Evolutionary conservation across 805 yeast species (phyloP).

Genomic region (Sungouiella thailandica): DNA sequence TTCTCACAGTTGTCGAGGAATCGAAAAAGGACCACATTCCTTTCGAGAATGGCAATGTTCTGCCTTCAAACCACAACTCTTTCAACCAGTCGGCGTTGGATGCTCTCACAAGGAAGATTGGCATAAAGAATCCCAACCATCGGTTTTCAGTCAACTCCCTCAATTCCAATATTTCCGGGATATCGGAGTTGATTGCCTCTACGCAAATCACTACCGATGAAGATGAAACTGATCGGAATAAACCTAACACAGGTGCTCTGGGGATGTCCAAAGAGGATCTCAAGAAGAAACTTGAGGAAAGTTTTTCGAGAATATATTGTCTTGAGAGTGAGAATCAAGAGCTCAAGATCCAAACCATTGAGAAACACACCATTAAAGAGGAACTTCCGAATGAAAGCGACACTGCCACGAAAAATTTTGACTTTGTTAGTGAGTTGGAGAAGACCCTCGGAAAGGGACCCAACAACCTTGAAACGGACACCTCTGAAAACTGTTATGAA

Average conservation of each 20-base stretch:
- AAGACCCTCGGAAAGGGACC: conserved; percentile 3
- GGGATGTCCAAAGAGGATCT: conserved; percentile 29
- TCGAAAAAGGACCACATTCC: conserved; percentile 10
- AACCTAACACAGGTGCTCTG: conserved; percentile 1
- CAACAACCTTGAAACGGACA: too few relatives aligned
- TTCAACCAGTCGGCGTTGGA: conserved; percentile 35
- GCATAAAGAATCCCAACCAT: conserved; percentile 34
- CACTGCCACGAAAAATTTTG: conserved; percentile 6
- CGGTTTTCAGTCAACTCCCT: conserved; percentile 50
- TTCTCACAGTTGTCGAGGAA: conserved; percentile 37
- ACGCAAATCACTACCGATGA: conserved; percentile 37
- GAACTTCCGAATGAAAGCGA: not conserved
- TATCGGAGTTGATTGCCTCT: conserved; percentile 43
- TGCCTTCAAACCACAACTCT: conserved; percentile 20
- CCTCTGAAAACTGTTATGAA: too few relatives aligned
- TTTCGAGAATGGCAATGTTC: conserved; percentile 22
- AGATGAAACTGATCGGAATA: conserved; percentile 14
- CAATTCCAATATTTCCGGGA: conserved; percentile 45
- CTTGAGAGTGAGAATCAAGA: conserved; percentile 25
- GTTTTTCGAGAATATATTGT: conserved; percentile 32
- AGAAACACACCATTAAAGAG: not conserved
- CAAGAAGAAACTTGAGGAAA: conserved; percentile 33
- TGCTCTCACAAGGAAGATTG: conserved; percentile 23
- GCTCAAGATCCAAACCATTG: conserved; percentile 10
- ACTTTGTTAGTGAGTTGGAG: conserved; percentile 11